These are phyloP conservation scores for Setaria italica DNA, from an alignment of 202 grass and related monocot species.

Conservation along the genomic window DNA sequence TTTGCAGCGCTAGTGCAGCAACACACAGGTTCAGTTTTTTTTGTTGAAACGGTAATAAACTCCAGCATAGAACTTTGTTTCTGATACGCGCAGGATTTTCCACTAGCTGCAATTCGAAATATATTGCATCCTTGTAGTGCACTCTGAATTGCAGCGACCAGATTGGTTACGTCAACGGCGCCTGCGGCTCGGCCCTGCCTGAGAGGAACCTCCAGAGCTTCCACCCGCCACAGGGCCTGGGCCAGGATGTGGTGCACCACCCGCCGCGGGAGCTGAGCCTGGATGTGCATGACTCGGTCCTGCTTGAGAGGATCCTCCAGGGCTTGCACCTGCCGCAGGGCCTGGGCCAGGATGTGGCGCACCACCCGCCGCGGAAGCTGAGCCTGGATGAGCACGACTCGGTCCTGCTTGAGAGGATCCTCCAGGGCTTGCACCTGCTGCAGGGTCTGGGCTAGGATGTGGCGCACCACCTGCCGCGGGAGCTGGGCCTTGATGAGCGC, in stretches of 20 bases:
- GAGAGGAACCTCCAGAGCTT: neutral
- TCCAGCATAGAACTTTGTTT: neutral
- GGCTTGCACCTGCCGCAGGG: neutral
- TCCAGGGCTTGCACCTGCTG: neutral
- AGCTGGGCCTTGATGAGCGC: neutral
- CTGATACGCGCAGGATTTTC: neutral
- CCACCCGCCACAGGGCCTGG: neutral
- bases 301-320: neutral
- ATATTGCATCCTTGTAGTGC: neutral
- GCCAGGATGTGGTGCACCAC: neutral
- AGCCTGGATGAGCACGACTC: neutral
- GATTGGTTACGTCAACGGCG: neutral
- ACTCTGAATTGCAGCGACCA: slow-evolving; percentile 20
- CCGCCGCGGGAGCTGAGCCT: neutral
- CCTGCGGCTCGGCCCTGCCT: neutral
- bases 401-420: neutral
- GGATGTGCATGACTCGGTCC: neutral
- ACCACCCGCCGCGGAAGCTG: neutral
- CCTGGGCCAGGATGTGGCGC: neutral
- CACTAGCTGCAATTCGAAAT: slow-evolving; percentile 4
- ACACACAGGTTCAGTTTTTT: neutral
- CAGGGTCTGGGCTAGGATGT: neutral
- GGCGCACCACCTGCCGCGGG: neutral
- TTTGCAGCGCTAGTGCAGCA: slow-evolving; percentile 9
- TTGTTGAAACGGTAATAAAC: neutral